These are phyloP conservation scores for Xylariaceae sp. DNA, from an alignment of 2,329 filamentous ascomycete species.

Conservation along the genomic window DNA sequence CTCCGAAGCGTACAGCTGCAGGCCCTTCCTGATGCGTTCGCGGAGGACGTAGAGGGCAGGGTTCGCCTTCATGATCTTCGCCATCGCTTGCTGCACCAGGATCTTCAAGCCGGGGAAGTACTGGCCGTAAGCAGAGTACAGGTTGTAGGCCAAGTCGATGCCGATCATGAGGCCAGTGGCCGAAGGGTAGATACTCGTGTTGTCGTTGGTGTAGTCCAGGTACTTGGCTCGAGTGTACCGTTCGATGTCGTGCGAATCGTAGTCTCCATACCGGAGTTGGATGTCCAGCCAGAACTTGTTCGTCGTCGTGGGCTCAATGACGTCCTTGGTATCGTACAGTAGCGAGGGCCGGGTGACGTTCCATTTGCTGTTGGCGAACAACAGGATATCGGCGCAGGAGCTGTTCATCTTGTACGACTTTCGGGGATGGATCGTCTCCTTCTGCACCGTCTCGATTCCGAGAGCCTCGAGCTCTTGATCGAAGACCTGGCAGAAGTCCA, in stretches of 20 bases:
- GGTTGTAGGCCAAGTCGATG: conserved; percentile 94
- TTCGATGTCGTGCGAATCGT: conserved; percentile 98
- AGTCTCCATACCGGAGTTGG: conserved; percentile 93
- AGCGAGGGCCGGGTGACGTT: conserved; percentile 91
- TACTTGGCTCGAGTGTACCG: conserved; percentile 97
- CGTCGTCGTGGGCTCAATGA: conserved; percentile 86
- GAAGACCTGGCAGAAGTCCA: conserved; percentile 98
- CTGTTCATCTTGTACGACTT: conserved; percentile 99
- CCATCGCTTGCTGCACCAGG: conserved; percentile 95
- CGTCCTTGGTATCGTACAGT: conserved; percentile 92
- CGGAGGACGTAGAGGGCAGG: conserved; percentile 92
- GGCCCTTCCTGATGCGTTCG: conserved; percentile 96
- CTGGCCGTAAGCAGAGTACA: conserved; percentile 96
- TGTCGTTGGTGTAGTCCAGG: conserved; percentile 96
- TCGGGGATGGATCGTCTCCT: conserved; percentile 97
- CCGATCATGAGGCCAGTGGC: conserved; percentile 96
- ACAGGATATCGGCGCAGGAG: conserved; percentile 91
- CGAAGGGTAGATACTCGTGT: conserved; percentile 97
- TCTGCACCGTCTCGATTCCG: conserved; percentile 95
- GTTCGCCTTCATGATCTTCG: conserved; percentile 99
- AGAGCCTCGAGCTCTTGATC: conserved; percentile 95
- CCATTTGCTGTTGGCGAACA: conserved; percentile 98
- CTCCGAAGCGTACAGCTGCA: conserved; percentile 96
- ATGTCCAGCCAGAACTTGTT: conserved; percentile 99
- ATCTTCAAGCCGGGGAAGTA: conserved; percentile 98